Evolutionary conservation across 2,329 filamentous ascomycete genomes (phyloP).

Genomic region (Pseudogymnoascus sp.): DNA sequence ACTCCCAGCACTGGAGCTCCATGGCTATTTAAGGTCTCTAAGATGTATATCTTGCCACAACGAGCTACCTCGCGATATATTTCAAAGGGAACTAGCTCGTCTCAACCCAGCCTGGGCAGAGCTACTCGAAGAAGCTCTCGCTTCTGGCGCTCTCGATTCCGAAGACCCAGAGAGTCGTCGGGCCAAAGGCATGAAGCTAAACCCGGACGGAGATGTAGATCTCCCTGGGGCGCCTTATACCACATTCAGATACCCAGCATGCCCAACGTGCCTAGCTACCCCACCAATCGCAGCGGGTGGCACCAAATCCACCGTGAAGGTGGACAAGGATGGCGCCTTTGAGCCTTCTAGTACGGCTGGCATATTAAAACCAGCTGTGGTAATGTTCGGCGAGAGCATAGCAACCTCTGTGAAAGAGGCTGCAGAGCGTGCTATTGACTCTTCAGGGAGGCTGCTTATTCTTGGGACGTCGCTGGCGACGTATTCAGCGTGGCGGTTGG

Average conservation of each 20-base stretch:
- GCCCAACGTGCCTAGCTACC: slow-evolving; percentile 65
- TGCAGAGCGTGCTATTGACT: slow-evolving; percentile 74
- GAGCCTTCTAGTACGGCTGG: slow-evolving; percentile 58
- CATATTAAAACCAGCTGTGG: slow-evolving; percentile 83
- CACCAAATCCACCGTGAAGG: slow-evolving; percentile 50
- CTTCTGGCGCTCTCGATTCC: slow-evolving; percentile 67
- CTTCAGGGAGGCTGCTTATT: slow-evolving; percentile 66
- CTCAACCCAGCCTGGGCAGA: slow-evolving; percentile 83
- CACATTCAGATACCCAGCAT: slow-evolving; percentile 85
- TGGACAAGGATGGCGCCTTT: slow-evolving; percentile 79
- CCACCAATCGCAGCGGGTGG: slow-evolving; percentile 53
- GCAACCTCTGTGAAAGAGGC: slow-evolving; percentile 58
- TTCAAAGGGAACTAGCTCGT: slow-evolving; percentile 66
- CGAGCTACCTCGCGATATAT: slow-evolving; percentile 62
- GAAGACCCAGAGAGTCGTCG: slow-evolving; percentile 66
- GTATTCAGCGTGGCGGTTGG: slow-evolving; percentile 88
- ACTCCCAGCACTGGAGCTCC: slow-evolving; percentile 73
- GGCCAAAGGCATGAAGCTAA: slow-evolving; percentile 67
- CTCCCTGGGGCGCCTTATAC: slow-evolving; percentile 79
- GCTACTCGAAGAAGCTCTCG: slow-evolving; percentile 65
- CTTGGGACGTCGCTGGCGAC: slow-evolving; percentile 88
- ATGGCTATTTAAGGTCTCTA: slow-evolving; percentile 78
- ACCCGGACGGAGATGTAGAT: slow-evolving; percentile 93
- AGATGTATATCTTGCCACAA: slow-evolving; percentile 73
- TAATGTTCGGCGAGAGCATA: slow-evolving; percentile 96